Evolutionary conservation across 2,329 filamentous ascomycete genomes (phyloP), one percentile per base, ranked within the genome.

Genomic region (Colletotrichum neosansevieriae): DNA sequence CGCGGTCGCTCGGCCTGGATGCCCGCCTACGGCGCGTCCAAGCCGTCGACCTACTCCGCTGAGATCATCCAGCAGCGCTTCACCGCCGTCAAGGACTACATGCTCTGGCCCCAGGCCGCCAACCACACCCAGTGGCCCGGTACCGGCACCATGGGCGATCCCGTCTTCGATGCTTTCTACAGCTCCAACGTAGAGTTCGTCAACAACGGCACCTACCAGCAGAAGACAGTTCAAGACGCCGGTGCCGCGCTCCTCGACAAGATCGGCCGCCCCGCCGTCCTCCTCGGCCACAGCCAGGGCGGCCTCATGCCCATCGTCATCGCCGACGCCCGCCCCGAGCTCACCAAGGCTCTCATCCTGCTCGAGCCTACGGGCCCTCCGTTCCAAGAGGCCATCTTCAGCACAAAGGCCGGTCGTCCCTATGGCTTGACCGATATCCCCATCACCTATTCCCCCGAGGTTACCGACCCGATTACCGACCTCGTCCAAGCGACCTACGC

Each of bases 371-470:
- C 76, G 0, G 84, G 84, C 0, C 83, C 84, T 11, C 84, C 83
- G 0, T 86, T 86, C 71, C 76, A 71, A 29, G 81, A 85, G 13
- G 77, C 76, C 10, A 74, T 79, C 34, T 78, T 83, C 40, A 77
- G 75, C n/a, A 78, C 73, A 21, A 72, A 71, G 0, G 69, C 77
- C 1, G 74, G 77, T 3, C 75, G 80, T 2, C 72, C 77, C 0
- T 88, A 79, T 72, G 86, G 85, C 1, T 70, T 88, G 6, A 81
- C 84, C 6, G 79, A 84, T 50, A 79, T 84, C n/a, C 81, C 84
- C 0, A 67, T 88, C 15, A 81, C 79, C 0, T 88, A 85, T 71
- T 75, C 75, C 1, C 85, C 85, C 11, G 73, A 79, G 0, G 79
- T 85, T 10, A 69, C 68, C 0, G 74, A 83, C 66, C 76, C 80